Base-by-base conservation (phyloP, 169 alveolate species). In the Eimeria necatrix region DNA sequence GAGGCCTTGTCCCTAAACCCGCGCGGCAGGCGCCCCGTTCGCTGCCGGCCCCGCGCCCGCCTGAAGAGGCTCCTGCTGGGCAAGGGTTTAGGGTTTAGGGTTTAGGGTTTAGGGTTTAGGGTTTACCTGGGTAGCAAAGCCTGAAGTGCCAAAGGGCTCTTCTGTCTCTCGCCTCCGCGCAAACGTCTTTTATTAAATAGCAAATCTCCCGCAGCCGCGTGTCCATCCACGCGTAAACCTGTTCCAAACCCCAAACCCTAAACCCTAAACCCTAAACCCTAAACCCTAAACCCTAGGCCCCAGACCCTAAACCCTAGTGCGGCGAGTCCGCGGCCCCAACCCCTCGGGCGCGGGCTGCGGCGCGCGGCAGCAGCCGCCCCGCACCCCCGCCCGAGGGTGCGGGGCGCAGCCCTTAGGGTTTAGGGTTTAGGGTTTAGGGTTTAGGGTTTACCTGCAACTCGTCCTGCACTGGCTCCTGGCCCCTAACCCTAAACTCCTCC, bases 181-280 rank as follows among this genome's bases (percentile, higher is more conserved):
- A 80, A 8, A 87, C 92, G 70, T 94, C 96, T 88, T 94, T 94
- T 12, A 94, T 74, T n/a, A 94, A 91, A 22, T 87, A 24, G 24
- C 81, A 59, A 46, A 94, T 56, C 53, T 94, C 96, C 18, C 95
- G 56, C 1, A 94, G 95, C 2, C 60, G 81, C 41, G 93, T 76
- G 56, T 94, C 96, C 95, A 64, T 61, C 96, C 96, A 94, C 16
- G 96, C 86, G 73, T 94, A 94, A 52, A 94, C 89, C 96, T 74
- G 91, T 56, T 46, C 22, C 48, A 14, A 49, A 70, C n/a, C 60
- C 32, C 26, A 26, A 20, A 78, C 59, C 51, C 91, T 46, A n/a
- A n/a, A n/a, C 80, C n/a, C 32, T 22, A 9, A 20, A 6, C 24
- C 88, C 26, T 32, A 7, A 4, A 26, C 16, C 46, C 7, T 4